These are phyloP conservation scores for Colletotrichum lupini DNA, from an alignment of 2,329 filamentous ascomycete species.

Conservation along the genomic window DNA sequence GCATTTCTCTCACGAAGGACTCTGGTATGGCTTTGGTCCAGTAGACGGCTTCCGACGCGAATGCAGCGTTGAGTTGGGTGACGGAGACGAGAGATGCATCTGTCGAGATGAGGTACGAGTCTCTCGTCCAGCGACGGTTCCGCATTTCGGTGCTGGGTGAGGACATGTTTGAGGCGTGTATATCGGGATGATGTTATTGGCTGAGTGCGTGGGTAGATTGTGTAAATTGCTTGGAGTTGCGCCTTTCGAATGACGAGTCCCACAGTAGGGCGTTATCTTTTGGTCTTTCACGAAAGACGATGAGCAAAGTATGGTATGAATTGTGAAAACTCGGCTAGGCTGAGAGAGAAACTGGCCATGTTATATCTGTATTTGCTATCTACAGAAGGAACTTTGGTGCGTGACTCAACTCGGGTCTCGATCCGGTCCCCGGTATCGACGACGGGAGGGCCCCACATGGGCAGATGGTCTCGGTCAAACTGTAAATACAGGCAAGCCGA, in stretches of 20 bases:
- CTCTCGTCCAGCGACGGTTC: slow-evolving; percentile 54
- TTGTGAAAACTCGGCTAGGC: not conserved
- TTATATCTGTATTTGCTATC: not conserved
- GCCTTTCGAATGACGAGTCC: too few species aligned
- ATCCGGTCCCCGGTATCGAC: not conserved
- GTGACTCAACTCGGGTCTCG: not conserved
- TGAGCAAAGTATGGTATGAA: too few species aligned
- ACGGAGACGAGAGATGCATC: slow-evolving; percentile 66
- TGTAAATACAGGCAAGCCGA: too few species aligned
- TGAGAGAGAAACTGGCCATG: not conserved
- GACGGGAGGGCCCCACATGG: not conserved
- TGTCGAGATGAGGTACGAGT: slow-evolving; percentile 70
- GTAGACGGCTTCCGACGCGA: slow-evolving; percentile 67
- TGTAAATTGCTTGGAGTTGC: too few species aligned
- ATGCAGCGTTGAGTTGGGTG: slow-evolving; percentile 63
- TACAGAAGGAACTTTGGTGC: not conserved
- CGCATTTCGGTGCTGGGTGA: slow-evolving; percentile 6
- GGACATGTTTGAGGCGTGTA: not conserved
- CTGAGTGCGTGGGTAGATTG: not conserved
- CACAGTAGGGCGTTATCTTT: too few species aligned
- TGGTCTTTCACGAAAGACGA: too few species aligned
- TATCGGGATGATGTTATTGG: not conserved
- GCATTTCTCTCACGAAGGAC: slow-evolving; percentile 59
- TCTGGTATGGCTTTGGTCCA: slow-evolving; percentile 67
- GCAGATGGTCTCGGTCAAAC: not conserved